These are phyloP conservation scores for Calonectria ilicicola DNA, from an alignment of 2,329 filamentous ascomycete genomes.

Conservation along the genomic window DNA sequence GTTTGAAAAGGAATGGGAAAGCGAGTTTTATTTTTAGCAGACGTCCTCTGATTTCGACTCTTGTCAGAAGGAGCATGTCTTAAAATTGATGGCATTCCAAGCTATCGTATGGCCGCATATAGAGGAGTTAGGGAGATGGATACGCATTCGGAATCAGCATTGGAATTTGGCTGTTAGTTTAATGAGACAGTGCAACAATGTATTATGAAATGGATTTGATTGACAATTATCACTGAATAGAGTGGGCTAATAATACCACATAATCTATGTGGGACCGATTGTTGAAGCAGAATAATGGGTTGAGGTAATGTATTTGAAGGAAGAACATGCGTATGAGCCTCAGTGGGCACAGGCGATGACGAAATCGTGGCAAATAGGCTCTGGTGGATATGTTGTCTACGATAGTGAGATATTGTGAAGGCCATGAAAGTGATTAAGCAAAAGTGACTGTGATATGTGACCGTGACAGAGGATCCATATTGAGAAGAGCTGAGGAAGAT, in stretches of 20 bases:
- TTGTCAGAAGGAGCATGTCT: slow-evolving; percentile 10
- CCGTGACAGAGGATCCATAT: background rate
- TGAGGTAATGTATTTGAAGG: background rate
- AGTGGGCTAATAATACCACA: background rate
- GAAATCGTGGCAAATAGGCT: background rate
- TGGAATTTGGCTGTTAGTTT: background rate
- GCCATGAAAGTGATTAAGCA: background rate
- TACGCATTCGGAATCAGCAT: background rate
- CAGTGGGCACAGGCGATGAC: background rate
- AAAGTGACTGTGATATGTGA: background rate
- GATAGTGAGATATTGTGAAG: background rate
- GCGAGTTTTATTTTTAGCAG: background rate
- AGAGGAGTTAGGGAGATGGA: slow-evolving; percentile 20
- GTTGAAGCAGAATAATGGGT: background rate
- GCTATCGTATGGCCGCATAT: slow-evolving; percentile 11
- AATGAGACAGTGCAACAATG: slow-evolving; percentile 16
- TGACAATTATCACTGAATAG: background rate
- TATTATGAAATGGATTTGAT: slow-evolving; percentile 1
- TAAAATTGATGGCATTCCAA: background rate
- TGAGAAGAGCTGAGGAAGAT: background rate
- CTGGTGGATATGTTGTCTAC: background rate
- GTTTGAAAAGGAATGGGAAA: slow-evolving; percentile 11
- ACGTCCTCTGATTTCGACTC: slow-evolving; percentile 1
- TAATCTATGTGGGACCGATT: background rate
- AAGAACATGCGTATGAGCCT: background rate